Base-by-base conservation (phyloP, 805 yeast genomes). In the Lachancea fermentati region DNA sequence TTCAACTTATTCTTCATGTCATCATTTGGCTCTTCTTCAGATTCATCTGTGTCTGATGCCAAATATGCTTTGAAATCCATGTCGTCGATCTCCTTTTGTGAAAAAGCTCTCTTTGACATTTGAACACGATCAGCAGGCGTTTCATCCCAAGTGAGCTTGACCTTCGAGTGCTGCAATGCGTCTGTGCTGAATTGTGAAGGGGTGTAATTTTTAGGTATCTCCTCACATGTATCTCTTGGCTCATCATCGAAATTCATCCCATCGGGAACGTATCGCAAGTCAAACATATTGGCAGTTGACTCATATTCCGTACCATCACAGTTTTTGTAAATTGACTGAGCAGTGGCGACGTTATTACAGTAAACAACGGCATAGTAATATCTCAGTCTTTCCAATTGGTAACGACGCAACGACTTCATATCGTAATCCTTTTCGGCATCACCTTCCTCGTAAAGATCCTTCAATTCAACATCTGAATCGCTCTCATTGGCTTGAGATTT, bases 301-400 rank as follows among this genome's bases (percentile, higher is more conserved):
- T 93, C 98, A 57, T 78, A 93, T 65, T 93, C 98, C 0, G 97
- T 77, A 24, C 96, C 96, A 62, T 93, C 98, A 65, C 96, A 87
- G 54, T 77, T 82, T 26, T 79, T 79, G 58, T 91, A 93, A 19
- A 93, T 87, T 22, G 66, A 66, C 50, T 78, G 72, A 0, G 97
- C 84, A 0, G 96, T 81, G 2, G 55, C 62, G 2, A 83, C 69
- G 15, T 79, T 72, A 54, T 86, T 94, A 67, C 97, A 93, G 38
- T 68, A 73, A 3, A 91, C 87, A 14, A 93, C 81, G 0, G 97
- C 98, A 60, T 91, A 93, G 61, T 79, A 93, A 62, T 93, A 93
- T 62, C 96, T 78, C 43, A 93, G 72, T 57, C 97, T 74, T 64
- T 93, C 97, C 41, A 93, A 71, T 63, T 93, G 98, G 58, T 93